Percentiles rank a stretch among this genome's conserved stretches.
phyloP scores from a whole-genome alignment of 768 basidiomycete genomes.

The Xerocomellus dryophilus region DNA sequence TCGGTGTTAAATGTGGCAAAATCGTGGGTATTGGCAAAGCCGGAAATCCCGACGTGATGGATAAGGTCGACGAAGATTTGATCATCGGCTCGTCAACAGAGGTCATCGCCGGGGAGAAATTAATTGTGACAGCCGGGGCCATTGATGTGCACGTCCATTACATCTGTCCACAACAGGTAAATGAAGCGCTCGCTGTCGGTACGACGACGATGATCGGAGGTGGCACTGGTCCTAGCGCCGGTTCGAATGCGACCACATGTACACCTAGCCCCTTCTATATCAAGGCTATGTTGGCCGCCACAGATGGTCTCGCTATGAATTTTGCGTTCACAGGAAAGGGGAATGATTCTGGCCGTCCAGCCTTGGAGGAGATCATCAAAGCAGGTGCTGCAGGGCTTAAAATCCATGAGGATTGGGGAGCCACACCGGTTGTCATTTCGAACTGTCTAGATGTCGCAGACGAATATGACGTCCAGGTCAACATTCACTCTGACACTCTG shows the following conservation, averaged over 20 bases:
- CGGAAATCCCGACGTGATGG: constrained; percentile 94
- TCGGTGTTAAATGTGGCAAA: constrained; percentile 80
- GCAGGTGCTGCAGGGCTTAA: constrained; percentile 91
- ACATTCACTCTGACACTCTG: constrained; percentile 95
- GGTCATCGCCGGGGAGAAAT: constrained; percentile 92
- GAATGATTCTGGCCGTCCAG: constrained; percentile 76
- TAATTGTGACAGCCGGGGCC: constrained; percentile 91
- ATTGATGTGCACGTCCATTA: constrained; percentile 92
- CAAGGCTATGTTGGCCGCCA: constrained; percentile 86
- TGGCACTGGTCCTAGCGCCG: constrained; percentile 90
- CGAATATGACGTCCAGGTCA: constrained; percentile 89
- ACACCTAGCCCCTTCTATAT: constrained; percentile 90
- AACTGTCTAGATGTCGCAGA: constrained; percentile 80
- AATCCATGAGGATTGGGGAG: constrained; percentile 97
- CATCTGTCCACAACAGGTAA: constrained; percentile 91
- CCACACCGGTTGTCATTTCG: constrained; percentile 78
- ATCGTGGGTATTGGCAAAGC: constrained; percentile 95
- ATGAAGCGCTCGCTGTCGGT: constrained; percentile 78
- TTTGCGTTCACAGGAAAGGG: constrained; percentile 97
- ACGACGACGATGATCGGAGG: constrained; percentile 96
- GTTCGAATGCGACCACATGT: constrained; percentile 88
- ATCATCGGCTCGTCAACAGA: constrained; percentile 90
- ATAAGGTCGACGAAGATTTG: constrained; percentile 65
- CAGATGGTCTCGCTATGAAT: constrained; percentile 87
- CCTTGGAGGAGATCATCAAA: constrained; percentile 75